phyloP scores from a whole-genome alignment of 805 yeast genomes.

The Lachancea meyersii region DNA sequence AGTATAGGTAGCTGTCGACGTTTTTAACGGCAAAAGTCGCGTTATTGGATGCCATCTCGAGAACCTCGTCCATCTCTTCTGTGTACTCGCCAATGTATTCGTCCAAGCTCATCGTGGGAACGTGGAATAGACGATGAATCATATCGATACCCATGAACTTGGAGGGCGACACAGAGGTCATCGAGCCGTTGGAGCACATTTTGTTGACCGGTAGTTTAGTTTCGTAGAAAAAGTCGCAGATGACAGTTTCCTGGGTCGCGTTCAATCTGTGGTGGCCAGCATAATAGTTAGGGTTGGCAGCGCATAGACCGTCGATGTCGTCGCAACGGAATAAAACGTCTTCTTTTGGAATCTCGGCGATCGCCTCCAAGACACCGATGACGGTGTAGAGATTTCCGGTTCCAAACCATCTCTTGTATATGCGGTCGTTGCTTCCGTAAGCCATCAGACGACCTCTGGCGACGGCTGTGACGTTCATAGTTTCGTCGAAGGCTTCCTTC shows the following conservation, averaged over 20 bases:
- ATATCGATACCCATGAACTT: constrained; percentile 35
- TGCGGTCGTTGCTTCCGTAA: constrained; percentile 31
- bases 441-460: constrained; percentile 35
- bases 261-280: constrained; percentile 38
- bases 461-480: constrained; percentile 30
- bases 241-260: constrained; percentile 36
- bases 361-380: constrained; percentile 32
- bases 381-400: constrained; percentile 34
- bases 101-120: constrained; percentile 30
- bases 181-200: constrained; percentile 35
- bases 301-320: constrained; percentile 36
- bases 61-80: constrained; percentile 32
- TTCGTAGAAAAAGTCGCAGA: constrained; percentile 36
- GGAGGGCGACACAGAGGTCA: constrained; percentile 25
- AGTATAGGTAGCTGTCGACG: constrained; percentile 30
- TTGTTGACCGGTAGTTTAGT: constrained; percentile 29
- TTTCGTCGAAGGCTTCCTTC: constrained; percentile 30
- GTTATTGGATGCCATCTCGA: constrained; percentile 32
- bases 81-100: constrained; percentile 33
- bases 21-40: constrained; percentile 35
- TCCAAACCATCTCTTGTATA: constrained; percentile 36
- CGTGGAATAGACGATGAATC: constrained; percentile 37
- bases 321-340: constrained; percentile 37
- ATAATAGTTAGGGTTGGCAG: constrained; percentile 27
- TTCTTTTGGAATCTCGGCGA: constrained; percentile 33